Evolutionary conservation across 2,329 filamentous ascomycete species (phyloP).

Genomic region (Chaetomium sp.): DNA sequence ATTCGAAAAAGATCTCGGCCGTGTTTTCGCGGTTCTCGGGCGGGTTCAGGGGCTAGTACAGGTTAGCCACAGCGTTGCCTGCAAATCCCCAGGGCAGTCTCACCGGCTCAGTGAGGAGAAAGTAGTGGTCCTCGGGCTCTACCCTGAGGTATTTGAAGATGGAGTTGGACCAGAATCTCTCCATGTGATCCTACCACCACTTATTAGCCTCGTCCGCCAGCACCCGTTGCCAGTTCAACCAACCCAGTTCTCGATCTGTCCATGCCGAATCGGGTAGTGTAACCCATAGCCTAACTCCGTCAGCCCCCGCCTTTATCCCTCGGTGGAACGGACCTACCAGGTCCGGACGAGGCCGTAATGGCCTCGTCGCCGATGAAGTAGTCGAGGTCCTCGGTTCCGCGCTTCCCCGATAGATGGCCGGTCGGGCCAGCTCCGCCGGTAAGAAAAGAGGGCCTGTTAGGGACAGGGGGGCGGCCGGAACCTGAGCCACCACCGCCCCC

Average conservation of each 20-base stretch:
- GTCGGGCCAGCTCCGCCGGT: slow-evolving; percentile 83
- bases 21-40: slow-evolving; percentile 99
- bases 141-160: slow-evolving; percentile 99
- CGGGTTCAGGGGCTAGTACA: slow-evolving; percentile 83
- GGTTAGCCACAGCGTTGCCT: slow-evolving; percentile 23
- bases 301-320: slow-evolving; percentile 14
- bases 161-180: slow-evolving; percentile 99
- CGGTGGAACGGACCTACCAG: slow-evolving; percentile 41
- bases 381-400: slow-evolving; percentile 95
- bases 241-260: slow-evolving; percentile 99
- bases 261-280: slow-evolving; percentile 96
- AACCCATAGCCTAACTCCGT: slow-evolving; percentile 75
- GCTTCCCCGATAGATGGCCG: slow-evolving; percentile 84
- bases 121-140: slow-evolving; percentile 98
- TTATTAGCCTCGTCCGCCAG: slow-evolving; percentile 1
- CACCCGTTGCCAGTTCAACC: slow-evolving; percentile 34
- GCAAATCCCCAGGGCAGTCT: slow-evolving; percentile 7
- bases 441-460: slow-evolving; percentile 92
- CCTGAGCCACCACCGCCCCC: slow-evolving; percentile 72
- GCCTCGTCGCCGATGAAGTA: slow-evolving; percentile 99
- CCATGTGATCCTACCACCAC: slow-evolving; percentile 83
- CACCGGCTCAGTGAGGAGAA: slow-evolving; percentile 94
- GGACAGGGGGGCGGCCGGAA: slow-evolving; percentile 85
- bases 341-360: slow-evolving; percentile 77
- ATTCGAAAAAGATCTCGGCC: slow-evolving; percentile 99